Conservation (phyloP, 208 protist genomes). For the Trypanosomatidae sp. region DNA sequence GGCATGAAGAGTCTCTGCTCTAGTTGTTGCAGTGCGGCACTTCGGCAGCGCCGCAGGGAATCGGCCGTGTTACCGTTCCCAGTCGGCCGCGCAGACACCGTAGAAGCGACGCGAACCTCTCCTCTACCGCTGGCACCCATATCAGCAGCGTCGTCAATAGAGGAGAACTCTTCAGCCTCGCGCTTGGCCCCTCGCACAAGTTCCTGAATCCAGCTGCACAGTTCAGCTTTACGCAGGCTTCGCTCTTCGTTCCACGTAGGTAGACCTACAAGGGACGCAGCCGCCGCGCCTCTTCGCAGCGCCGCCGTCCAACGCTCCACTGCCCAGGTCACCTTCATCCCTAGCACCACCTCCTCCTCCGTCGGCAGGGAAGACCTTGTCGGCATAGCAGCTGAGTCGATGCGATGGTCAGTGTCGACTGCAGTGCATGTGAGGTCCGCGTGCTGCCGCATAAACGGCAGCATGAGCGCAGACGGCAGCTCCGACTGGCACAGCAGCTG, state of each 20-base stretch:
- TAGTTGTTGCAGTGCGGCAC: constrained; percentile 1
- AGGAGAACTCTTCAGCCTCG: neutral
- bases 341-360: constrained; percentile 30
- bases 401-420: neutral
- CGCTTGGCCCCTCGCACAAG: constrained; percentile 1
- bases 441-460: constrained; percentile 18
- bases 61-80: neutral
- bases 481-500: constrained; percentile 37
- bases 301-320: constrained; percentile 29
- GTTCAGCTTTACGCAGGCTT: neutral
- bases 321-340: constrained; percentile 38
- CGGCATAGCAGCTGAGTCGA: neutral
- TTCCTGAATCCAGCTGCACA: neutral
- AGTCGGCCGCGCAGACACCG: neutral
- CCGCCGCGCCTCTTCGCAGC: neutral
- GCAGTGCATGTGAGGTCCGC: neutral
- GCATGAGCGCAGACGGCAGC: constrained; percentile 21
- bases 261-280: neutral
- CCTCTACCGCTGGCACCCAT: neutral
- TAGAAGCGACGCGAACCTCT: neutral
- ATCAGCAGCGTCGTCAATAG: neutral
- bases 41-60: neutral
- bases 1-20: constrained; percentile 28
- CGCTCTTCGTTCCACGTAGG: constrained; percentile 4
- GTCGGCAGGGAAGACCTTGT: neutral